These are phyloP conservation scores for Colletotrichum simmondsii DNA, from an alignment of 2,329 filamentous ascomycete genomes.

Conservation along the genomic window DNA sequence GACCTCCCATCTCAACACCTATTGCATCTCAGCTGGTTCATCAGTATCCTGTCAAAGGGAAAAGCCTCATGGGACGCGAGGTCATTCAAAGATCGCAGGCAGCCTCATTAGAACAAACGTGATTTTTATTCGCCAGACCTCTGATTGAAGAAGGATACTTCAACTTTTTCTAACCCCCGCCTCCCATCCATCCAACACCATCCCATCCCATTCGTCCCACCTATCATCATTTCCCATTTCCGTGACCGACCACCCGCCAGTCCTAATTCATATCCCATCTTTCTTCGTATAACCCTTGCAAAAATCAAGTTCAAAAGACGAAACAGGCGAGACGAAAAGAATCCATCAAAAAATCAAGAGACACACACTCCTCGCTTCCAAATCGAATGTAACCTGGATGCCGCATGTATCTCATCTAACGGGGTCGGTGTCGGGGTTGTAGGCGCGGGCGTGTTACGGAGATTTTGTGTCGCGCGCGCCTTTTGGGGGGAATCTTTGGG, in stretches of 20 bases:
- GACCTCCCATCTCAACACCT: neutral
- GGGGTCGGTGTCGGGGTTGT: neutral
- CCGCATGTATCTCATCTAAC: conserved; percentile 25
- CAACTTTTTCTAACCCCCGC: conserved; percentile 12
- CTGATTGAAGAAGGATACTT: conserved; percentile 14
- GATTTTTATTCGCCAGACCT: conserved; percentile 15
- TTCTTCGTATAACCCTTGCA: conserved; percentile 7
- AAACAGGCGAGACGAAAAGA: neutral
- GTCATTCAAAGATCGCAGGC: neutral
- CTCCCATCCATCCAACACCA: neutral
- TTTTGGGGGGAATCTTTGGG: conserved; percentile 28
- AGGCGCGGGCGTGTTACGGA: neutral
- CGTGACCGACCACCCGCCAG: conserved; percentile 1
- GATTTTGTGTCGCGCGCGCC: neutral
- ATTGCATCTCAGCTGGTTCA: neutral
- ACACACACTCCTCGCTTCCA: conserved; percentile 24
- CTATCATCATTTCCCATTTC: conserved; percentile 22
- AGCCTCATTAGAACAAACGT: neutral
- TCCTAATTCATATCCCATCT: conserved; percentile 6
- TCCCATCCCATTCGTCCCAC: neutral
- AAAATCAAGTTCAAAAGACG: neutral
- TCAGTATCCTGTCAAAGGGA: no score
- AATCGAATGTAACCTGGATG: conserved; percentile 6
- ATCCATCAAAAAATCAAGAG: conserved; percentile 10
- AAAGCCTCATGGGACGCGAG: no score